phyloP scores from a whole-genome alignment of 1,284 basidiomycete species.

The Stereum hirsutum region DNA sequence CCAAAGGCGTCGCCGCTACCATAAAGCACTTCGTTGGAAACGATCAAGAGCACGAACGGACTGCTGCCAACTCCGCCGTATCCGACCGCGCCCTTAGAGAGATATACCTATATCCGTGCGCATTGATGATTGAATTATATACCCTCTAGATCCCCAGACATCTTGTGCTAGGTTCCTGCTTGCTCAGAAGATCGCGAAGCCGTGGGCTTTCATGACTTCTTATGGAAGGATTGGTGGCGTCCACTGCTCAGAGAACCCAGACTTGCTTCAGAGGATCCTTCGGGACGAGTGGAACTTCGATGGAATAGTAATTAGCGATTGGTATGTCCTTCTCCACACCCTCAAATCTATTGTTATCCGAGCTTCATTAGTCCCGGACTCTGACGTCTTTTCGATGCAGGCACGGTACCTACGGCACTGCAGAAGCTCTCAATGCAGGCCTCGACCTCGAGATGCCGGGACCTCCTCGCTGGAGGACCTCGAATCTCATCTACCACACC shows the following conservation, averaged over 20 bases:
- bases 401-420: conserved; percentile 65
- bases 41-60: conserved; percentile 66
- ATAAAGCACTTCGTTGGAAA: conserved; percentile 72
- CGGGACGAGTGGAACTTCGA: conserved; percentile 72
- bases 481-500: conserved; percentile 50
- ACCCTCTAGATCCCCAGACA: too few species aligned
- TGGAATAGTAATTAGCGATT: conserved; percentile 72
- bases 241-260: conserved; percentile 61
- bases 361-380: too few species aligned
- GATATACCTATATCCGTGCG: conserved; percentile 51
- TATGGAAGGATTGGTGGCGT: conserved; percentile 61
- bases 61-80: conserved; percentile 53
- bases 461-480: conserved; percentile 57
- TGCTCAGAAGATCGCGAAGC: conserved; percentile 60
- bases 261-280: conserved; percentile 56
- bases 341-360: too few species aligned
- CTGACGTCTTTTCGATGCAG: too few species aligned
- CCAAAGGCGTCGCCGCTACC: conserved; percentile 56
- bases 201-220: conserved; percentile 70
- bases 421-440: conserved; percentile 60
- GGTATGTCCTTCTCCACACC: conserved; percentile 29
- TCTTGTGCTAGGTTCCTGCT: conserved; percentile 70
- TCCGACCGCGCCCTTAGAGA: conserved; percentile 68
- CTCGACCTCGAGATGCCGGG: conserved; percentile 80
- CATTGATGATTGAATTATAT: too few species aligned